Evolutionary conservation across 768 basidiomycete species (phyloP), one percentile per base, ranked within the genome.

Genomic region (Tylopilus balloui): DNA sequence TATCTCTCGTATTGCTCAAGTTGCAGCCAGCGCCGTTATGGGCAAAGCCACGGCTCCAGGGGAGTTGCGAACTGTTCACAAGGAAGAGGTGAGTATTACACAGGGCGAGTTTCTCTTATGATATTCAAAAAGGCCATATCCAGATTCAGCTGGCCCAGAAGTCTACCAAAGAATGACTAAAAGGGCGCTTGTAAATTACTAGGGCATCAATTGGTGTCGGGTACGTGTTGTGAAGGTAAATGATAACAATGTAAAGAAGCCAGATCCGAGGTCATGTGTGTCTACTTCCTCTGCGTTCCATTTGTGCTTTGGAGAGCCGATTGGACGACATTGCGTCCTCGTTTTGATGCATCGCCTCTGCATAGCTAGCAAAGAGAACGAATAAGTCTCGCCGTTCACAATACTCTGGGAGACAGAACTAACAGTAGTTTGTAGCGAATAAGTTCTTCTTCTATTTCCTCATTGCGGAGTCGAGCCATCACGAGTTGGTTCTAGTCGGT

Each of bases 401-500:
- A 7, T 39, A 13, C 17, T 2, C 15, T 9, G 20, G 15, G 9
- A 40, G 15, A 43, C 9, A 38, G 17, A 23, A 52, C 52, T 29
- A 24, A 93, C 89, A 95, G 65, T 38, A 96, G 72, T 70, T 96
- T 96, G 71, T 96, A 97, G 35, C 88, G 83, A 32, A 99, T 94
- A 15, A 99, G 79, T 66, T 98, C 92, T 49, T 83, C 79, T 67
- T 98, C 96, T 51, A 95, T 76, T 64, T 97, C 93, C 64, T 99
- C 95, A 57, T 90, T 89, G 51, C 85, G 83, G 34, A 98, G 71
- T 44, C 93, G 81, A 49, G 85, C 78, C 73, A 84, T 90, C 4
- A 98, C 96, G 4, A 98, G 79, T 64, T 95, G 86, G 58, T 94
- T 92, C 89, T 92, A 54, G 36, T n/a, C 31, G 19, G 19, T 63